These are phyloP conservation scores for Punica granatum DNA, from an alignment of 345 rosid species.

Conservation along the genomic window DNA sequence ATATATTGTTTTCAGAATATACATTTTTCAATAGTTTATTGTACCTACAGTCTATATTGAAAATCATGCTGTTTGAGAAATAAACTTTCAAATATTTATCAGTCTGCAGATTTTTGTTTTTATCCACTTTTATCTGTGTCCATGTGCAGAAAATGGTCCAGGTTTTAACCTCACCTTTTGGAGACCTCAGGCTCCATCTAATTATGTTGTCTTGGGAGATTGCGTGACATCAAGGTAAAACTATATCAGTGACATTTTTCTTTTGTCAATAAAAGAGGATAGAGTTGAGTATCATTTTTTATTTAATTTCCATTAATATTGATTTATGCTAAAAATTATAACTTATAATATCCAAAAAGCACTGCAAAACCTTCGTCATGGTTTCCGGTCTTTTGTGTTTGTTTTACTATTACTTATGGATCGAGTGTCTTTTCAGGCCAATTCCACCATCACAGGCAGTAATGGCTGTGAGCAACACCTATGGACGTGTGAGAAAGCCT, in stretches of 20 bases:
- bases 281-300: not conserved
- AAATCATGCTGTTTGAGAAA: not conserved
- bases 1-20: not conserved
- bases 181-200: conserved; percentile 94
- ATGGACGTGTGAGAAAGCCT: conserved; percentile 96
- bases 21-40: not conserved
- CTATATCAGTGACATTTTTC: not conserved
- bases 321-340: not conserved
- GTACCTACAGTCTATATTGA: not conserved
- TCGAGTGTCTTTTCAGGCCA: conserved; percentile 44
- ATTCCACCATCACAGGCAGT: conserved; percentile 95
- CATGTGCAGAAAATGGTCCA: conserved; percentile 60
- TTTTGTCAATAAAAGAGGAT: not conserved
- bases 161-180: conserved; percentile 78
- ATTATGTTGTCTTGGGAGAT: conserved; percentile 93
- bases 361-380: not conserved
- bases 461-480: conserved; percentile 82
- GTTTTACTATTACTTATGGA: not conserved
- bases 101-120: not conserved
- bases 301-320: not conserved
- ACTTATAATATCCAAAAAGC: too few species aligned
- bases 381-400: not conserved
- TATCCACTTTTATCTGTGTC: not conserved
- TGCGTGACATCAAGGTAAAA: conserved; percentile 93
- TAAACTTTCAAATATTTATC: not conserved